These are phyloP conservation scores for Sordaria brevicollis DNA, from an alignment of 495 filamentous ascomycete species.

Conservation along the genomic window DNA sequence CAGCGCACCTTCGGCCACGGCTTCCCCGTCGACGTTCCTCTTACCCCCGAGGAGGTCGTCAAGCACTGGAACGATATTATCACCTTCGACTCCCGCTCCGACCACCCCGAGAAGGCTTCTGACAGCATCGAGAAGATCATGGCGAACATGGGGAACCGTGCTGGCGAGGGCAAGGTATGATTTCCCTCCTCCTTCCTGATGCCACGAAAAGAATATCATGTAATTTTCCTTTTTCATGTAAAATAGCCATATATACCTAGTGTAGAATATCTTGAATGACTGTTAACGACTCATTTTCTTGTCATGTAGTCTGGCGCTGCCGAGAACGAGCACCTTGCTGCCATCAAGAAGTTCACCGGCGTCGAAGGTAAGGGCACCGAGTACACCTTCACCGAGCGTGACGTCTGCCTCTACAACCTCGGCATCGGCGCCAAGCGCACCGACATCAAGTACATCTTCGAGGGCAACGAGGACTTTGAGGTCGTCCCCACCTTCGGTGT, in stretches of 20 bases:
- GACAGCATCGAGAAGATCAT: slow-evolving; percentile 80
- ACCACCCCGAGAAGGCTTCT: slow-evolving; percentile 71
- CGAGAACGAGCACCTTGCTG: slow-evolving; percentile 44
- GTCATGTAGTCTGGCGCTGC: slow-evolving; percentile 23
- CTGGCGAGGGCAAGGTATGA: slow-evolving; percentile 41
- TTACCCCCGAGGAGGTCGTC: slow-evolving; percentile 79
- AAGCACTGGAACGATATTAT: slow-evolving; percentile 69
- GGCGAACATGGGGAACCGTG: slow-evolving; percentile 78
- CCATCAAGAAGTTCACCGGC: slow-evolving; percentile 70
- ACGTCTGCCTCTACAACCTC: slow-evolving; percentile 91
- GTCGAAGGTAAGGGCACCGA: slow-evolving; percentile 60
- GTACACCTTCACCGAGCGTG: slow-evolving; percentile 74
- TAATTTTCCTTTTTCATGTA: slow-evolving; percentile 15
- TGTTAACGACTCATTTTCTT: slow-evolving; percentile 19
- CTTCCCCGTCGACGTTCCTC: slow-evolving; percentile 80
- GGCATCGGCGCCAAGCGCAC: slow-evolving; percentile 90
- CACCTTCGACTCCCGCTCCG: slow-evolving; percentile 82
- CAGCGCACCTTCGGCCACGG: slow-evolving; percentile 84
- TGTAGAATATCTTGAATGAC: slow-evolving; percentile 6
- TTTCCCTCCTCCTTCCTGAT: slow-evolving; percentile 10
- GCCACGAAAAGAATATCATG: not conserved
- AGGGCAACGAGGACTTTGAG: slow-evolving; percentile 85
- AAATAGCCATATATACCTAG: slow-evolving; percentile 20
- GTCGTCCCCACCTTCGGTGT: slow-evolving; percentile 91
- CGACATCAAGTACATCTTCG: slow-evolving; percentile 78